Base-by-base conservation (phyloP, 2,329 filamentous ascomycete genomes). In the Rhynchosporium graminicola region DNA sequence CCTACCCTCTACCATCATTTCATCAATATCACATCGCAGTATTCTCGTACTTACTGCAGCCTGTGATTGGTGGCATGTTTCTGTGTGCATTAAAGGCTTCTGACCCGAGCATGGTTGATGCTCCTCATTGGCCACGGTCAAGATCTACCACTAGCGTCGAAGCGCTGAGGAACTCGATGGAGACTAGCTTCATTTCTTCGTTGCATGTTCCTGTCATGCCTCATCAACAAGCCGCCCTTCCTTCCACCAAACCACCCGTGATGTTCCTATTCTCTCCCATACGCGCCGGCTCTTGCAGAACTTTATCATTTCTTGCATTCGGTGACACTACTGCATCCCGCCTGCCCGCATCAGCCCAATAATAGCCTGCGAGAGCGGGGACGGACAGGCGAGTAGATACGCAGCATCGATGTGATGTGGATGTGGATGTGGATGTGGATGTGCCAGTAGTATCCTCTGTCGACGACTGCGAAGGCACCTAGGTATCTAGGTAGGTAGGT, bases 241-340 rank as follows among this genome's bases (percentile, higher is more conserved):
- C 46, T 63, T 42, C 63, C 65, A 62, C 57, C 57, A 45, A n/a
- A 28, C 28, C 12, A 6, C 33, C 33, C 1, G 6, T 10, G 33
- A 10, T 10, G 33, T 36, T 55, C 42, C 28, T 55, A 46, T 38
- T 55, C 60, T 62, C 40, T 45, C 65, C 56, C 60, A 48, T 69
- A 68, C 59, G 65, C 68, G 67, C 63, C 65, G 62, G 57, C 50
- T 45, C 60, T 65, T 63, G 63, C 62, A 65, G 62, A 55, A 54
- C 33, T 42, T 33, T 36, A 57, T 45, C 54, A 57, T 31, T 40
- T 45, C 38, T 36, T 61, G 46, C 50, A 48, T 52, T 31, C 48
- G 38, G 48, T 31, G 40, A 36, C 46, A 61, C 33, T 43, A 54
- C 38, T 43, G 40, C 45, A 62, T 42, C 57, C 60, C 62, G 59